These are phyloP conservation scores for Monosporascus sp. DNA, from an alignment of 2,329 filamentous ascomycete species.

Conservation along the genomic window DNA sequence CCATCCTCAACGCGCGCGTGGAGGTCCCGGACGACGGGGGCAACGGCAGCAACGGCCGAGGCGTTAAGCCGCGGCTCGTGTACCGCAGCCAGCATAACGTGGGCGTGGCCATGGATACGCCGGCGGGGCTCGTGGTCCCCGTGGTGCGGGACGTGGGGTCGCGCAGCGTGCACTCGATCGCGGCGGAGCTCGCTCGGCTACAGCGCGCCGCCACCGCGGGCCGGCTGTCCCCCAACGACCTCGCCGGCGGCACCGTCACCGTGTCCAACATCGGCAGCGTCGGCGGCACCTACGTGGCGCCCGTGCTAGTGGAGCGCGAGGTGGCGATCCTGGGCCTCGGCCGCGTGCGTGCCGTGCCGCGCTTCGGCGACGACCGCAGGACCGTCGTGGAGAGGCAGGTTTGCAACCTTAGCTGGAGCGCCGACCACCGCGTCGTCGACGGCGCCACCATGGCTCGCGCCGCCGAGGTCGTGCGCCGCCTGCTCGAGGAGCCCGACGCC, in stretches of 20 bases:
- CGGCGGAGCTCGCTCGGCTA: conserved; percentile 68
- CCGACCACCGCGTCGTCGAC: conserved; percentile 90
- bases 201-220: conserved; percentile 69
- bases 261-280: conserved; percentile 96
- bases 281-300: conserved; percentile 85
- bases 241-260: conserved; percentile 86
- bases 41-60: conserved; percentile 17
- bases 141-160: conserved; percentile 80
- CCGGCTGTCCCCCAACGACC: conserved; percentile 68
- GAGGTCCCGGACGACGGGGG: conserved; percentile 44
- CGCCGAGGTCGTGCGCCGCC: conserved; percentile 70
- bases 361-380: conserved; percentile 58
- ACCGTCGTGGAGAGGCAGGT: conserved; percentile 72
- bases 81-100: conserved; percentile 88
- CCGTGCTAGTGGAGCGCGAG: conserved; percentile 85
- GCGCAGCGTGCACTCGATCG: conserved; percentile 73
- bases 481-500: conserved; percentile 77
- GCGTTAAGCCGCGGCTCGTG: conserved; percentile 66
- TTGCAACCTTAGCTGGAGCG: conserved; percentile 92
- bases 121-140: conserved; percentile 80
- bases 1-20: conserved; percentile 81
- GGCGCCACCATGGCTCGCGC: conserved; percentile 92
- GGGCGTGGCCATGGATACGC: conserved; percentile 92
- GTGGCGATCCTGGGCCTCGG: conserved; percentile 90
- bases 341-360: conserved; percentile 71